Evolutionary conservation across 345 rosid genomes (phyloP).

Genomic region (Eucalyptus globulus): DNA sequence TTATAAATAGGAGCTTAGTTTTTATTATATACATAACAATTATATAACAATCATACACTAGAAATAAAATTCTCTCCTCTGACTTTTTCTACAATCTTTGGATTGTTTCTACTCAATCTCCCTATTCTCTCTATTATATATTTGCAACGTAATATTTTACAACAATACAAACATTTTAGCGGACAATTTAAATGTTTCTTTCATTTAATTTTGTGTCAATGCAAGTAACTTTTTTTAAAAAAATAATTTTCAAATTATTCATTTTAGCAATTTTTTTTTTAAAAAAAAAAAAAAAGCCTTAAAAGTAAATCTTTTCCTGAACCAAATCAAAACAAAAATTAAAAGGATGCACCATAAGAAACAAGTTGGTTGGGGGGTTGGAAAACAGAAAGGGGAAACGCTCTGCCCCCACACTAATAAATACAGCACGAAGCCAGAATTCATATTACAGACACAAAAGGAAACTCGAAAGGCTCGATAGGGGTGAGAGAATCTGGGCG

Average conservation of each 20-base stretch:
- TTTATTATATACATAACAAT: too few relatives aligned
- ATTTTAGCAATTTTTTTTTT: not conserved
- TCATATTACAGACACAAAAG: not conserved
- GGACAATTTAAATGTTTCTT: rapidly evolving
- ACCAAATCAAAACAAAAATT: not conserved
- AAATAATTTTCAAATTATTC: not conserved
- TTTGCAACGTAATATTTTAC: too few relatives aligned
- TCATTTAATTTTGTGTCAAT: not conserved
- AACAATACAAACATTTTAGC: too few relatives aligned
- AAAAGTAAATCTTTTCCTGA: not conserved
- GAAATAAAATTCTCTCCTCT: too few relatives aligned
- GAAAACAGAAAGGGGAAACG: not conserved
- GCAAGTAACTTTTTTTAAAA: rapidly evolving
- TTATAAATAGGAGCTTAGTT: too few relatives aligned
- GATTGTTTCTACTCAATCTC: too few relatives aligned
- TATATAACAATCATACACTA: rapidly evolving
- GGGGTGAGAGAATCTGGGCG: not conserved
- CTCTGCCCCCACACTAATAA: not conserved
- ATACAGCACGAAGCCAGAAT: not conserved
- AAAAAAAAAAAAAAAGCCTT: not conserved
- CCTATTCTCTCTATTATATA: too few relatives aligned
- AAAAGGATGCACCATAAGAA: not conserved
- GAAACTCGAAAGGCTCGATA: not conserved
- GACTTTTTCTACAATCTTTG: rapidly evolving
- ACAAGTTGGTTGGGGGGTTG: not conserved